Conservation (phyloP, 345 rosid genomes). For the Acer saccharum region DNA sequence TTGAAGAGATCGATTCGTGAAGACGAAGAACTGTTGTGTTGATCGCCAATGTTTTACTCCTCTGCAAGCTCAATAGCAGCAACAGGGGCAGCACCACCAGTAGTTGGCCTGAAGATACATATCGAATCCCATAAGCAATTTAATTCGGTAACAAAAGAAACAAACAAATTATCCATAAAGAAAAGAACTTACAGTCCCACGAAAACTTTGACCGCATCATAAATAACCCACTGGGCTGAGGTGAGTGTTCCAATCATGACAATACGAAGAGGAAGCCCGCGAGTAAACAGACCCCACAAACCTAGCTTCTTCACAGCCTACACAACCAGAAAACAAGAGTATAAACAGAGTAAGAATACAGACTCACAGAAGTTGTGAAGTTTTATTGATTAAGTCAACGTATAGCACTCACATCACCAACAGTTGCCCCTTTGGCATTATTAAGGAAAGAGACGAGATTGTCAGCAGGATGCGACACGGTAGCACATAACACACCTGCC, state of each 20-base stretch:
- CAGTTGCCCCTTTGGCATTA: conserved; percentile 97
- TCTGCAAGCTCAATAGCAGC: conserved; percentile 43
- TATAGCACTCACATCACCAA: conserved; percentile 74
- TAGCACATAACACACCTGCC: conserved; percentile 90
- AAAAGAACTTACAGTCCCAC: conserved; percentile 87
- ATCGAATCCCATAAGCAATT: not conserved
- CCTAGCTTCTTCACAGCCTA: conserved; percentile 99
- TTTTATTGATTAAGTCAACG: not conserved
- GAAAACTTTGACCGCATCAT: conserved; percentile 95
- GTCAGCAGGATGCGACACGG: conserved; percentile 96
- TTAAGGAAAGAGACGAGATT: conserved; percentile 96
- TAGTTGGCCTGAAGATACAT: conserved; percentile 74
- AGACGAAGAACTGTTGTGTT: too few relatives aligned
- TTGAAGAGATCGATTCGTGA: too few relatives aligned
- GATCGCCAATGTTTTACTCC: conserved; percentile 27
- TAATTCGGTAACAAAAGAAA: not conserved
- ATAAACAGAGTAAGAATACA: not conserved
- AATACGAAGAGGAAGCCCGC: conserved; percentile 96
- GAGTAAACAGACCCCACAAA: conserved; percentile 85
- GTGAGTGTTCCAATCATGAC: conserved; percentile 99
- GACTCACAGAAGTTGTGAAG: not conserved
- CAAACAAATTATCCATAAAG: not conserved
- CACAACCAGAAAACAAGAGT: conserved; percentile 12
- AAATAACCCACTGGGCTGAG: conserved; percentile 96
- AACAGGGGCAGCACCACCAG: conserved; percentile 83